Percentiles rank a stretch among this genome's conserved stretches.
These are phyloP conservation scores for Fagus sylvatica DNA, from an alignment of 306 rosid species.

Conservation along the genomic window DNA sequence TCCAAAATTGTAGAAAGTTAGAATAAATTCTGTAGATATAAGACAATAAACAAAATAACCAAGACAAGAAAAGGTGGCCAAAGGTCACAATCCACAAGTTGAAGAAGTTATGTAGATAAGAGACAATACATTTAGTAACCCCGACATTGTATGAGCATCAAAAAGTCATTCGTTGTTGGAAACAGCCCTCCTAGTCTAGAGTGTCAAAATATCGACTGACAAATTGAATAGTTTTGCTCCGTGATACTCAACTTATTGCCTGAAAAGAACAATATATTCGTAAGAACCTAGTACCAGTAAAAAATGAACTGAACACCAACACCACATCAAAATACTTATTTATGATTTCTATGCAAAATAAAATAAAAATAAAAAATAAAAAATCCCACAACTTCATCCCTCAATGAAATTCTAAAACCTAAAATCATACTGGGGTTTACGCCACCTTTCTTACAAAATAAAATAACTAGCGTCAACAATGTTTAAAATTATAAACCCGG, in stretches of 20 bases:
- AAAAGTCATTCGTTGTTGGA: slow-evolving; percentile 33
- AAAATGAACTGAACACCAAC: slow-evolving; percentile 7
- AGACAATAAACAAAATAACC: neutral
- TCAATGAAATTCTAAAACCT: neutral
- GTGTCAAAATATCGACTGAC: slow-evolving; percentile 27
- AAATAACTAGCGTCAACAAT: neutral
- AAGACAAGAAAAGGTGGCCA: neutral
- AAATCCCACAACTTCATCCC: neutral
- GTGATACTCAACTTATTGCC: slow-evolving; percentile 40
- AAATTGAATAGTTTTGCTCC: slow-evolving; percentile 37
- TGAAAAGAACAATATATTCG: slow-evolving; percentile 35
- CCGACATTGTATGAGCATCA: slow-evolving; percentile 59
- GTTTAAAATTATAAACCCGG: neutral
- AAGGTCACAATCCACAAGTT: neutral
- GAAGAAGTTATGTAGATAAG: slow-evolving; percentile 13
- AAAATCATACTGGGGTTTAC: neutral
- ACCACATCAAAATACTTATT: neutral
- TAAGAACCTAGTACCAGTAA: slow-evolving; percentile 9
- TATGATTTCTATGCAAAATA: neutral
- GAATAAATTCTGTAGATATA: neutral
- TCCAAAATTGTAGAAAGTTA: slow-evolving; percentile 10
- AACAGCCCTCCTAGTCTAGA: slow-evolving; percentile 26
- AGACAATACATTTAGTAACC: slow-evolving; percentile 54
- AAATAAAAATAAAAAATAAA: slow-evolving; percentile 1
- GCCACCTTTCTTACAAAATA: neutral